A percentile compares a stretch with the other conserved stretches of the same genome.
Conservation (phyloP, 495 filamentous ascomycete species). For the Penicillium waksmanii region DNA sequence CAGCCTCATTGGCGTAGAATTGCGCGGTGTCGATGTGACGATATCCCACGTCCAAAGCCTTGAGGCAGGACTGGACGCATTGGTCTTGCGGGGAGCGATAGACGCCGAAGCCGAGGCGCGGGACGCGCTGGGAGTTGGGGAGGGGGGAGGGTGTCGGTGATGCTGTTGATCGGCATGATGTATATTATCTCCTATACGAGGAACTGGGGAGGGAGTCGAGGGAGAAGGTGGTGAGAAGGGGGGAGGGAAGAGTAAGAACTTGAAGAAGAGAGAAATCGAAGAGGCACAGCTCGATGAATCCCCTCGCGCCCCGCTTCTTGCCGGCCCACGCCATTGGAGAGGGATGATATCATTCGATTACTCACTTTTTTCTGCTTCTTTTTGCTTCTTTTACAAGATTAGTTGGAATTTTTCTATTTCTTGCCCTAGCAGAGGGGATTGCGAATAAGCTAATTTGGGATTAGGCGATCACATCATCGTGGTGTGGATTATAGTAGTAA, state of each 20-base stretch:
- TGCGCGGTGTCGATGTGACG: constrained; percentile 76
- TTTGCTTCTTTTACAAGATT: background rate
- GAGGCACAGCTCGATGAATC: background rate
- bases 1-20: constrained; percentile 68
- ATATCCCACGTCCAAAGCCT: constrained; percentile 67
- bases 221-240: background rate
- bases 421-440: background rate
- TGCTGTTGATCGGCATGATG: constrained; percentile 28
- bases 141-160: constrained; percentile 55
- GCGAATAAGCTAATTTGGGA: background rate
- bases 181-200: background rate
- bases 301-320: constrained; percentile 17
- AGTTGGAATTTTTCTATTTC: background rate
- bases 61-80: constrained; percentile 59
- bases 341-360: constrained; percentile 25
- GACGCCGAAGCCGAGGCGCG: constrained; percentile 75
- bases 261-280: constrained; percentile 11
- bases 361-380: constrained; percentile 6
- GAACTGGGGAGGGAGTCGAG: background rate
- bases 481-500: background rate
- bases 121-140: constrained; percentile 60
- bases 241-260: background rate
- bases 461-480: constrained; percentile 4
- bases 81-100: constrained; percentile 58
- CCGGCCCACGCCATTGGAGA: constrained; percentile 12